Percentiles rank a stretch among this genome's conserved stretches.
Evolutionary conservation across 257 asterid genomes (phyloP).

Genomic region (Primulina eburnea): DNA sequence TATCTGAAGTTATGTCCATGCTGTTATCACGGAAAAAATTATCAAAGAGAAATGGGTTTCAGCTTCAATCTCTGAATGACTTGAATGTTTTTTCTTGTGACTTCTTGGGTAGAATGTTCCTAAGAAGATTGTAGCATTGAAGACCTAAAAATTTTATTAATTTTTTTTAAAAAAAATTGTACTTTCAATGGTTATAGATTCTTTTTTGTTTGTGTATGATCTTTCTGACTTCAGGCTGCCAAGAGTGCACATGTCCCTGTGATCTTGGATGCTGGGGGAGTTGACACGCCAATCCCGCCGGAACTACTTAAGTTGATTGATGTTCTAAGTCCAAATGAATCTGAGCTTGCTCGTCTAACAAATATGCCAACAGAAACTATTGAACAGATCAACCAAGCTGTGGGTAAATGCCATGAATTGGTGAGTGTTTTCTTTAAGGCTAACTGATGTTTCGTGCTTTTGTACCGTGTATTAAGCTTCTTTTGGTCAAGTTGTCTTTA

Average conservation of each 20-base stretch:
- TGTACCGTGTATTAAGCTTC: slow-evolving; percentile 9
- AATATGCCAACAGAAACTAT: slow-evolving; percentile 73
- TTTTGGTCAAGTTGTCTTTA: background rate
- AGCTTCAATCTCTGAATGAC: background rate
- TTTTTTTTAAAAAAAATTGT: background rate
- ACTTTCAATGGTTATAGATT: background rate
- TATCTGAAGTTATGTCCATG: background rate
- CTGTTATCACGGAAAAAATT: background rate
- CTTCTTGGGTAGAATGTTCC: background rate
- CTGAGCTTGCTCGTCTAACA: slow-evolving; percentile 84
- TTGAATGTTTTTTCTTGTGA: background rate
- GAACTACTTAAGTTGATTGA: slow-evolving; percentile 60
- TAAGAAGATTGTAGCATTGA: background rate
- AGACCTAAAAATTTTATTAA: background rate
- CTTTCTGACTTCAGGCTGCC: slow-evolving; percentile 64
- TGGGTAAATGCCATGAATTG: slow-evolving; percentile 65
- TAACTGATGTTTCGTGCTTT: slow-evolving; percentile 4
- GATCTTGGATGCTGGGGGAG: slow-evolving; percentile 97
- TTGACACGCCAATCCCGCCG: slow-evolving; percentile 70
- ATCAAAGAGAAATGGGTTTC: background rate
- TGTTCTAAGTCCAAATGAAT: slow-evolving; percentile 87
- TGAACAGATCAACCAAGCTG: slow-evolving; percentile 82
- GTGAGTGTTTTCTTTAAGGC: slow-evolving; percentile 36
- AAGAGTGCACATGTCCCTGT: slow-evolving; percentile 69
- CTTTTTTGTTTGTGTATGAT: slow-evolving; percentile 11